Evolutionary conservation across 345 rosid species (phyloP).

Genomic region (Anacardium occidentale): DNA sequence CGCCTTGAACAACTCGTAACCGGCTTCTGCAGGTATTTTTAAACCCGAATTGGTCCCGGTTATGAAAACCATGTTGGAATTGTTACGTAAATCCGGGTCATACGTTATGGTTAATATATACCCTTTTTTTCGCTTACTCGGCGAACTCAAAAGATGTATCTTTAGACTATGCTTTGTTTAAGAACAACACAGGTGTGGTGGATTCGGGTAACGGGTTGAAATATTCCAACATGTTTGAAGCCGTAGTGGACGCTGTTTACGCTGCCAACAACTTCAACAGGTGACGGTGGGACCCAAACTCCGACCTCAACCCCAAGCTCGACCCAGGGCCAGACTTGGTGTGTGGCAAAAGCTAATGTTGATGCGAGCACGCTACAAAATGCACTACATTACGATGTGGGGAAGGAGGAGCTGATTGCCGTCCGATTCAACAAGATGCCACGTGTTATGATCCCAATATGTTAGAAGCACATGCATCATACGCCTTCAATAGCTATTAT

Average conservation of each 20-base stretch:
- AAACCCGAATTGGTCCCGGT: constrained; percentile 57
- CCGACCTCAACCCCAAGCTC: neutral
- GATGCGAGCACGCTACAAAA: constrained; percentile 53
- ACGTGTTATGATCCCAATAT: constrained; percentile 64
- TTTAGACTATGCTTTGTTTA: constrained; percentile 70
- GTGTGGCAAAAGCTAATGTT: constrained; percentile 55
- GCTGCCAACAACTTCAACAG: constrained; percentile 40
- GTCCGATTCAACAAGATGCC: constrained; percentile 68
- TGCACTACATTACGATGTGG: constrained; percentile 77
- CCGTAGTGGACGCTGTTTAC: constrained; percentile 85
- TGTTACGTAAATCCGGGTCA: constrained; percentile 58
- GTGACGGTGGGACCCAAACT: too few species aligned
- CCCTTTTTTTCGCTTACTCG: constrained; percentile 81
- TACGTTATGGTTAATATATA: constrained; percentile 79
- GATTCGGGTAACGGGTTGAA: constrained; percentile 82
- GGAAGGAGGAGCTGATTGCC: constrained; percentile 88
- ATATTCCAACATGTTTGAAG: constrained; percentile 71
- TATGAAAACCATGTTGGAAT: constrained; percentile 73
- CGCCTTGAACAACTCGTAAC: constrained; percentile 64
- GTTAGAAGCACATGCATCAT: constrained; percentile 77
- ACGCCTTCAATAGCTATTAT: constrained; percentile 87
- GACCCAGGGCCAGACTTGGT: constrained; percentile 65
- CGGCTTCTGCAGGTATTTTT: constrained; percentile 82
- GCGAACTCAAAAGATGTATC: constrained; percentile 65
- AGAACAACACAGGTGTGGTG: constrained; percentile 56